These are phyloP conservation scores for Cyberlindnera suaveolens DNA, from an alignment of 805 yeast species.

Conservation along the genomic window DNA sequence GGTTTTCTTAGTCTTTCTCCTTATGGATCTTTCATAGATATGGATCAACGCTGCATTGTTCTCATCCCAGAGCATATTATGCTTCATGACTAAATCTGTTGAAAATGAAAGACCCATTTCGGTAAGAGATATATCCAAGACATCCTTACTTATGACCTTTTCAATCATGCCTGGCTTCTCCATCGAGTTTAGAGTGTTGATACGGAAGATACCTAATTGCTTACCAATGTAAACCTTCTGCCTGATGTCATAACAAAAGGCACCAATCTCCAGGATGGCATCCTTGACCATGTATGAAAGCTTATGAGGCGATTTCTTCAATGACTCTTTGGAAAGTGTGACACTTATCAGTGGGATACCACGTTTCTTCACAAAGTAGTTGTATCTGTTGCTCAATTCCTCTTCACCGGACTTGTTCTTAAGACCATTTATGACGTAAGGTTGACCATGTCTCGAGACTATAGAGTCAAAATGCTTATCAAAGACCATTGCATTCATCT, in stretches of 20 bases:
- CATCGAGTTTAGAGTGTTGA: conserved; percentile 85
- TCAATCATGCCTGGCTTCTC: conserved; percentile 78
- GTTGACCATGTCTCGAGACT: conserved; percentile 72
- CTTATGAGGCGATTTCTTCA: conserved; percentile 31
- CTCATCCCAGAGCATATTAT: conserved; percentile 86
- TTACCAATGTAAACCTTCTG: conserved; percentile 59
- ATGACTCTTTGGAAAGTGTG: conserved; percentile 30
- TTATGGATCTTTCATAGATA: conserved; percentile 49
- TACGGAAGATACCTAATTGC: conserved; percentile 86
- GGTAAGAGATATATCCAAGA: conserved; percentile 37
- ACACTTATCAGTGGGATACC: conserved; percentile 31
- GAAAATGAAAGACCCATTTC: conserved; percentile 37
- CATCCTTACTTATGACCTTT: conserved; percentile 64
- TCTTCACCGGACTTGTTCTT: conserved; percentile 67
- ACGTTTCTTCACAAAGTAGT: conserved; percentile 40
- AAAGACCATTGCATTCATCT: conserved; percentile 83
- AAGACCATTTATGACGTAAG: conserved; percentile 74
- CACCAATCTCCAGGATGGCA: conserved; percentile 76
- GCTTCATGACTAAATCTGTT: conserved; percentile 53
- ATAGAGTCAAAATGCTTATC: conserved; percentile 72
- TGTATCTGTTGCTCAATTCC: conserved; percentile 56
- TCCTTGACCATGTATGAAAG: conserved; percentile 50
- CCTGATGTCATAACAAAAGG: conserved; percentile 64
- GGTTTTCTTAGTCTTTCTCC: conserved; percentile 25
- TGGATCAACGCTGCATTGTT: conserved; percentile 81